Evolutionary conservation across 805 yeast genomes (phyloP).

Genomic region (Saturnispora zaruensis): DNA sequence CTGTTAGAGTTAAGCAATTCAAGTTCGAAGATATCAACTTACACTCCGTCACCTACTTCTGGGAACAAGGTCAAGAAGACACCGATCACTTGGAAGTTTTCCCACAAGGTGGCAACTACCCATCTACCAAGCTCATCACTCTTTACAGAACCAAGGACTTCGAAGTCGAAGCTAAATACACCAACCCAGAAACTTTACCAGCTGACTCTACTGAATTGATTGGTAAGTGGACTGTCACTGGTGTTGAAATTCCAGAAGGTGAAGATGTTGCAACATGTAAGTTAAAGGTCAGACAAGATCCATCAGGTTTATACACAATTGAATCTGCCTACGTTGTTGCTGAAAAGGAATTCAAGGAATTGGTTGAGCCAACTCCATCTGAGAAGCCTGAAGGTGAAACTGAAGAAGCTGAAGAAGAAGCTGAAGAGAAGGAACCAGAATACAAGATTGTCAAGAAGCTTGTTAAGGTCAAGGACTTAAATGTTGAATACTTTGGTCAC

Average conservation of each 20-base stretch:
- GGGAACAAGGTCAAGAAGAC: conserved; percentile 93
- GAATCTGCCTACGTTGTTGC: conserved; percentile 94
- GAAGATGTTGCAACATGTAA: conserved; percentile 75
- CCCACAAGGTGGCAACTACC: conserved; percentile 89
- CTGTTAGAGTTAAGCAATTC: conserved; percentile 97
- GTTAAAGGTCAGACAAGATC: conserved; percentile 93
- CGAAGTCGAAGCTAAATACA: conserved; percentile 76
- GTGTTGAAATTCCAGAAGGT: conserved; percentile 74
- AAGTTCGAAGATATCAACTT: conserved; percentile 93
- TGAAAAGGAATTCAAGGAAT: conserved; percentile 84
- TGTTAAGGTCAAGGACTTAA: conserved; percentile 81
- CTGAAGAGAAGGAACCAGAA: conserved; percentile 65
- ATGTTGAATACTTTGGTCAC: conserved; percentile 50
- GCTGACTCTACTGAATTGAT: conserved; percentile 54
- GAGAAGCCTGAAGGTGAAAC: conserved; percentile 38
- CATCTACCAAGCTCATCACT: conserved; percentile 92
- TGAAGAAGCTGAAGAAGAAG: conserved; percentile 26
- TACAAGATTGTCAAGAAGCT: conserved; percentile 85
- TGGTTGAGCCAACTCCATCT: conserved; percentile 53
- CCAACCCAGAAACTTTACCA: conserved; percentile 66
- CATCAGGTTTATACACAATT: conserved; percentile 88
- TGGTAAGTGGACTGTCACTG: conserved; percentile 80
- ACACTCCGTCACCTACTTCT: conserved; percentile 84
- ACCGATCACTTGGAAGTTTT: conserved; percentile 90
- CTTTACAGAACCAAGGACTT: conserved; percentile 88